Base-by-base conservation (phyloP, 192 early-diverging fungal genomes). In the Coemansia aciculifera region DNA sequence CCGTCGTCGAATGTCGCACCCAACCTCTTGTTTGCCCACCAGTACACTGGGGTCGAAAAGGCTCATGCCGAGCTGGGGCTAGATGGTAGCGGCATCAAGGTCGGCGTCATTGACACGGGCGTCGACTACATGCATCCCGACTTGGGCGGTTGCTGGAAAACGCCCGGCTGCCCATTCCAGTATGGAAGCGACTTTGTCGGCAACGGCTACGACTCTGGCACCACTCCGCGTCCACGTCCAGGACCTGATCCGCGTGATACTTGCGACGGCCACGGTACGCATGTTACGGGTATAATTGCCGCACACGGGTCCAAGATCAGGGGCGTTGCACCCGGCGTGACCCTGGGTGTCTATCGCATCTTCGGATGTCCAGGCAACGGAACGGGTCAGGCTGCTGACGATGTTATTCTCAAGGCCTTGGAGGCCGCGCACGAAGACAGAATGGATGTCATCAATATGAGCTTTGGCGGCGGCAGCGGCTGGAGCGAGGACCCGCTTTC, bases 321-420 rank as follows among this genome's bases (percentile, higher is more conserved):
- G 29, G 95, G 95, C 46, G 91, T 95, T 21, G 94, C 93, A 15
- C 95, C 95, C 0, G 86, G 86, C 52, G 94, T 88, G 31, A 91
- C 84, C 3, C 73, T 96, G 32, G 91, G 91, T 9, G 86, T 85
- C 6, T 98, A 92, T 85, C 84, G 94, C 63, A 85, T 95, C 19
- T 91, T 93, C 74, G 91, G 92, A 7, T 96, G 94, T 74, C 77
- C 83, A 27, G 85, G 87, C 0, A 83, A 81, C 65, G 88, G 89
- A 57, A 80, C 82, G 31, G 85, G 86, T 0, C 81, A 85, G 34
- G 87, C 87, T 32, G 93, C 94, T 57, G 81, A 83, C 61, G 81
- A 83, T 37, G 66, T 94, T 42, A 87, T 96, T 36, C 87, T 93
- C 60, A 85, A 88, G 59, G 95, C 90, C 15, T 74, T 98, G 72